Conservation (phyloP, 2,329 filamentous ascomycete species). For the Gremmenia infestans region DNA sequence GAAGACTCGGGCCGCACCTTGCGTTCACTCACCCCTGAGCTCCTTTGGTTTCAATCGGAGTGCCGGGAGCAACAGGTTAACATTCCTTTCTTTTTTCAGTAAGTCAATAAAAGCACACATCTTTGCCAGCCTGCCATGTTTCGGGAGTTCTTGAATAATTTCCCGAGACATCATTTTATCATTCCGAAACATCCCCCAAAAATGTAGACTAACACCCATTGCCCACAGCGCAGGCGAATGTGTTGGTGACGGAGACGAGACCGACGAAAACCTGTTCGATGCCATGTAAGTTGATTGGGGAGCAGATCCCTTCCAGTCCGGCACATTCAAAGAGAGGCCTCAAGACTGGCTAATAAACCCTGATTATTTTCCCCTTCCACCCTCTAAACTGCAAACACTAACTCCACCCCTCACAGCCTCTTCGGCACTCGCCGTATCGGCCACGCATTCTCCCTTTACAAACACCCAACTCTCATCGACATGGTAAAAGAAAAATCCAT, state of each 20-base stretch:
- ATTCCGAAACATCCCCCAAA: too few relatives aligned
- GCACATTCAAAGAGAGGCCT: too few relatives aligned
- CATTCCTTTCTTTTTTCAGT: constrained; percentile 87
- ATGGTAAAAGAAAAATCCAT: constrained; percentile 82
- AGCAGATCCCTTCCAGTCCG: too few relatives aligned
- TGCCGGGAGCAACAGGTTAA: constrained; percentile 68
- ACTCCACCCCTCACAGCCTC: constrained; percentile 64
- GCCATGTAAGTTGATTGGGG: constrained; percentile 36
- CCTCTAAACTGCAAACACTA: constrained; percentile 16
- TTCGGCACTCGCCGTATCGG: constrained; percentile 81
- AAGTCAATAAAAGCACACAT: too few relatives aligned
- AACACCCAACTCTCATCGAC: constrained; percentile 80
- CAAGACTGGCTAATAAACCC: too few relatives aligned
- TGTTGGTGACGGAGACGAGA: constrained; percentile 63
- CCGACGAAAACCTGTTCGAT: constrained; percentile 52
- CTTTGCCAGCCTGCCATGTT: too few relatives aligned
- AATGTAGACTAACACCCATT: too few relatives aligned
- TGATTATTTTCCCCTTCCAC: too few relatives aligned
- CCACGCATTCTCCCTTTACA: constrained; percentile 79
- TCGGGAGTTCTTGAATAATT: too few relatives aligned
- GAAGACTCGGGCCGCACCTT: constrained; percentile 75
- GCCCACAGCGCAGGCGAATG: constrained; percentile 64
- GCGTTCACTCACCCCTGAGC: constrained; percentile 66
- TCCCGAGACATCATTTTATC: too few relatives aligned
- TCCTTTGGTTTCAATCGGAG: constrained; percentile 86